A percentile compares a stretch with the other conserved stretches of the same genome.
These are phyloP conservation scores for Sinapis alba DNA, from an alignment of 441 rosid species.

Conservation along the genomic window DNA sequence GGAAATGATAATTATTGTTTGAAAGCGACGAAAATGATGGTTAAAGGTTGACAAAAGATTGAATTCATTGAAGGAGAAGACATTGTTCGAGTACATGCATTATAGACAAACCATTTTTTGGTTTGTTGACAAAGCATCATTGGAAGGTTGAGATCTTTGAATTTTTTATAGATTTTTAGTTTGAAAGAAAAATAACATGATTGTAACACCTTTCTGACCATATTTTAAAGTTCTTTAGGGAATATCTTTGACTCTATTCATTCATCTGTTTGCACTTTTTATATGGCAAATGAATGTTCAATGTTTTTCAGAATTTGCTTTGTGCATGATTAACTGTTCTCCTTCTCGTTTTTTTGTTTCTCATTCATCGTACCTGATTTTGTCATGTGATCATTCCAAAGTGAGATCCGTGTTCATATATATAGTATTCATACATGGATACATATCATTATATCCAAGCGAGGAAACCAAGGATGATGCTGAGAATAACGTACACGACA, in stretches of 20 bases:
- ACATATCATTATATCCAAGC: neutral
- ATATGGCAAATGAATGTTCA: neutral
- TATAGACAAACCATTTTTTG: neutral
- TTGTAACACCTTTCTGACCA: neutral
- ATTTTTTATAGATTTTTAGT: neutral
- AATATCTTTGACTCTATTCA: neutral
- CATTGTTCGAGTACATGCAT: neutral
- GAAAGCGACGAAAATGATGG: neutral
- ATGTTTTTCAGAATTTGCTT: neutral
- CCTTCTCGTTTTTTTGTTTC: neutral
- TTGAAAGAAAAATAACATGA: neutral
- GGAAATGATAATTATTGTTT: neutral
- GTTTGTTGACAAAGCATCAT: neutral
- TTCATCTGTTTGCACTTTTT: neutral
- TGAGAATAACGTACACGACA: neutral
- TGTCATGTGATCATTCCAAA: neutral
- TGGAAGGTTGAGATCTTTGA: conserved; percentile 1
- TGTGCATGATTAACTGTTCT: neutral
- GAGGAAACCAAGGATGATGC: conserved; percentile 3
- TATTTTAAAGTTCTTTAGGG: neutral
- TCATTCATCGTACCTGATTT: neutral
- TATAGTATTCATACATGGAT: neutral
- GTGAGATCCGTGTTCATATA: neutral
- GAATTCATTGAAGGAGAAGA: neutral
- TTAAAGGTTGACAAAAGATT: neutral